Conservation (phyloP, 202 grass and related monocot species). For the Setaria italica region DNA sequence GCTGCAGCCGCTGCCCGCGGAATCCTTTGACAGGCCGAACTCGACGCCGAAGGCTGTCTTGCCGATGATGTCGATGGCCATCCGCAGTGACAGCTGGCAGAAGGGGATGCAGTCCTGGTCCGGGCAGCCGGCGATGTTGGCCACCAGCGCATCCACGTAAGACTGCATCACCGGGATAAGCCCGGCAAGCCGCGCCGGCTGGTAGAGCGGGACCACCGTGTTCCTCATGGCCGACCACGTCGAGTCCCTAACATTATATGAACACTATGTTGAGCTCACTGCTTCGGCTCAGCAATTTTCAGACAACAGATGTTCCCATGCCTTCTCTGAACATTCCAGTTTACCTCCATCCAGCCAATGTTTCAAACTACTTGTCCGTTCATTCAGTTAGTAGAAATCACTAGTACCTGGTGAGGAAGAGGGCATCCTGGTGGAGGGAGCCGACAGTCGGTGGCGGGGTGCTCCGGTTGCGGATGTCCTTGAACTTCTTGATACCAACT, state of each 20-base stretch:
- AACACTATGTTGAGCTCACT: not conserved
- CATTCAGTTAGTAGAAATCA: not conserved
- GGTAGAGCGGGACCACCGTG: constrained; percentile 84
- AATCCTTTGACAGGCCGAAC: constrained; percentile 66
- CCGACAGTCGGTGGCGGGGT: constrained; percentile 69
- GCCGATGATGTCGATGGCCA: constrained; percentile 94
- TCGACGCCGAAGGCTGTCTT: constrained; percentile 92
- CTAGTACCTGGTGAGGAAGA: constrained; percentile 81
- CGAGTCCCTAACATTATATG: constrained; percentile 55
- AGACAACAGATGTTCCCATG: not conserved
- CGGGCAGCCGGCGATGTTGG: constrained; percentile 52
- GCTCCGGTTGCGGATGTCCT: constrained; percentile 88
- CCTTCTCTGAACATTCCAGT: constrained; percentile 10
- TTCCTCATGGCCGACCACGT: constrained; percentile 88
- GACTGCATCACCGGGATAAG: constrained; percentile 82
- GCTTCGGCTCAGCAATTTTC: not conserved
- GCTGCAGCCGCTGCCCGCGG: not conserved
- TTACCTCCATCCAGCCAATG: not conserved
- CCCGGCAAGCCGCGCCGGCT: constrained; percentile 70
- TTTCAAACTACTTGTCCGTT: not conserved
- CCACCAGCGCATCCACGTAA: constrained; percentile 54
- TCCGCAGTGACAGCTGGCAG: constrained; percentile 77
- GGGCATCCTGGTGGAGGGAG: constrained; percentile 86
- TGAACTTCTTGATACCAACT: constrained; percentile 97
- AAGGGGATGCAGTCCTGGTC: constrained; percentile 71